These are phyloP conservation scores for Cydonia oblonga DNA, from an alignment of 331 rosid species.

Conservation along the genomic window DNA sequence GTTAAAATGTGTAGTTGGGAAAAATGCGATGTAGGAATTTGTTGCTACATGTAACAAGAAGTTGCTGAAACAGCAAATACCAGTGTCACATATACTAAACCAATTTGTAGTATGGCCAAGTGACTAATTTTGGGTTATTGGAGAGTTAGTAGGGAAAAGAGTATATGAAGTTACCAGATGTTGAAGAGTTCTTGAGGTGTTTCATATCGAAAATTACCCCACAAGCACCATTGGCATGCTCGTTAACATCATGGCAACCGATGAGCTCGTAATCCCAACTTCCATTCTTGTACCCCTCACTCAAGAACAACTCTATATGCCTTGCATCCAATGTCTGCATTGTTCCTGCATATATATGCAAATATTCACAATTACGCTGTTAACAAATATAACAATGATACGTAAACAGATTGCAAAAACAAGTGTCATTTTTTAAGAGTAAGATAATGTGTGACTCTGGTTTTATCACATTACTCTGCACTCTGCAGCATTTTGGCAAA, in stretches of 20 bases:
- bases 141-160: background rate
- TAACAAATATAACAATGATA: background rate
- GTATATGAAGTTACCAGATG: constrained; percentile 38
- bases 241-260: constrained; percentile 71
- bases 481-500: background rate
- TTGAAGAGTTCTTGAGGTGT: constrained; percentile 51
- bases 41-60: no score
- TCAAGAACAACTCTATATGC: constrained; percentile 77
- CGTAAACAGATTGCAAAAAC: background rate
- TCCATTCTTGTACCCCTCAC: constrained; percentile 54
- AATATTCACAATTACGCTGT: constrained; percentile 7
- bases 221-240: constrained; percentile 67
- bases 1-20: background rate
- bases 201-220: constrained; percentile 78
- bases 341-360: constrained; percentile 52
- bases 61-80: background rate
- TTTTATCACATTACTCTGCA: no score
- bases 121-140: no score
- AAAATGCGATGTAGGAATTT: no score
- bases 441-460: background rate
- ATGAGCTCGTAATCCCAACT: constrained; percentile 79
- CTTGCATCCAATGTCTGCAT: constrained; percentile 96
- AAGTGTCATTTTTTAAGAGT: background rate
- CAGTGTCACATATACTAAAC: background rate
- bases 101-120: no score